These are phyloP conservation scores for Microstegium vimineum DNA, from an alignment of 176 grass and related monocot genomes.

Conservation along the genomic window DNA sequence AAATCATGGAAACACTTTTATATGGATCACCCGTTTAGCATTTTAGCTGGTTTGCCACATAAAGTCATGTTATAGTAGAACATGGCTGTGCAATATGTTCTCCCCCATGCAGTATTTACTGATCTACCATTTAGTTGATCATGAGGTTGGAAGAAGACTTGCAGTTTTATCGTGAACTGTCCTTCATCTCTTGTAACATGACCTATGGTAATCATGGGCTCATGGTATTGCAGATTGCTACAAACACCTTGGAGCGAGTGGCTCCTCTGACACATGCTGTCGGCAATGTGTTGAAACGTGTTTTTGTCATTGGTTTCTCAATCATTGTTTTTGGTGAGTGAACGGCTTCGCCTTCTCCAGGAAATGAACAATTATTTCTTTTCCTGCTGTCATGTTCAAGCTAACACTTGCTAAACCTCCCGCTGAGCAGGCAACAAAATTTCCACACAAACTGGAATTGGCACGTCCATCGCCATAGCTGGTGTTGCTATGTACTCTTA, in stretches of 20 bases:
- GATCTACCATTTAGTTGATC: slow-evolving; percentile 2
- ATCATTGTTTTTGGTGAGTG: slow-evolving; percentile 79
- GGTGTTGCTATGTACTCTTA: slow-evolving; percentile 93
- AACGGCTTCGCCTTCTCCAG: not conserved
- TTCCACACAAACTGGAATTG: slow-evolving; percentile 88
- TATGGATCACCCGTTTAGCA: not conserved
- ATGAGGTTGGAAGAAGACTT: not conserved
- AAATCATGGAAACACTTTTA: slow-evolving; percentile 6
- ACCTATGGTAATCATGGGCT: slow-evolving; percentile 3
- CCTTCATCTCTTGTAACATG: slow-evolving; percentile 9
- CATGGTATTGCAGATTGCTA: slow-evolving; percentile 64
- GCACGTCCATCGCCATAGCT: slow-evolving; percentile 80
- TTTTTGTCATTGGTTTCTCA: slow-evolving; percentile 95
- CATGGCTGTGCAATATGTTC: not conserved
- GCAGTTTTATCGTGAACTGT: not conserved
- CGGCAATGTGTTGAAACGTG: slow-evolving; percentile 99
- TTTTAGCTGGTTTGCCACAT: not conserved
- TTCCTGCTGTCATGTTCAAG: not conserved
- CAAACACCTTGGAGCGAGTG: slow-evolving; percentile 95
- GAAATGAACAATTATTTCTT: slow-evolving; percentile 16
- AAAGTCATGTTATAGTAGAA: not conserved
- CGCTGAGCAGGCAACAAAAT: slow-evolving; percentile 86
- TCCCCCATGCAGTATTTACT: slow-evolving; percentile 3
- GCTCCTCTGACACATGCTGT: slow-evolving; percentile 97
- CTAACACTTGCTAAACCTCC: slow-evolving; percentile 27